phyloP scores from a whole-genome alignment of 116 monocot species.

The Posidonia oceanica region DNA sequence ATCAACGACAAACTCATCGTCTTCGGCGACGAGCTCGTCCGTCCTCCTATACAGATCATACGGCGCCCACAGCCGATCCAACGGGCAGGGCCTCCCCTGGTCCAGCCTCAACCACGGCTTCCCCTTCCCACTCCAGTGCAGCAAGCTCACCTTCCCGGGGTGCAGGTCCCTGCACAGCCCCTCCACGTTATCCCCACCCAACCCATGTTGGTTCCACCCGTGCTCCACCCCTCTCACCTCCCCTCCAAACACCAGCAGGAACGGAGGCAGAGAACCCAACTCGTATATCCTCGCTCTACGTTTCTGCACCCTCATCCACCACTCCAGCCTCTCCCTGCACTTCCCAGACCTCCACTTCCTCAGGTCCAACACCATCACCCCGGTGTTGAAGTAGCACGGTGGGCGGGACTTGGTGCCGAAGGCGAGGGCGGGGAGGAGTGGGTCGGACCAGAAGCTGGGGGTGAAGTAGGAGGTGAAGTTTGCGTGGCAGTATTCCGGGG shows the following conservation, averaged over 20 bases:
- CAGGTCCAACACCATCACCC: conserved; percentile 23
- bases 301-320: conserved; percentile 8
- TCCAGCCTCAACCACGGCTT: conserved; percentile 21
- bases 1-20: too few relatives aligned
- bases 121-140: conserved; percentile 25
- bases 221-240: conserved; percentile 13
- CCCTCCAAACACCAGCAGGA: conserved; percentile 19
- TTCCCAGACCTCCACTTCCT: conserved; percentile 9
- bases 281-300: conserved; percentile 15
- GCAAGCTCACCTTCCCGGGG: conserved; percentile 6
- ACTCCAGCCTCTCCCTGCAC: conserved; percentile 13
- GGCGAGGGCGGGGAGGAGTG: background rate
- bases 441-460: conserved; percentile 25
- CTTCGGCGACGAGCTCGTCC: too few relatives aligned
- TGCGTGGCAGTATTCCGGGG: conserved; percentile 79
- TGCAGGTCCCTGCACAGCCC: conserved; percentile 17
- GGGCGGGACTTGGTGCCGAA: background rate
- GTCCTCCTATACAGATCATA: conserved; percentile 9
- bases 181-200: conserved; percentile 17
- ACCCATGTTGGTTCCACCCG: conserved; percentile 23
- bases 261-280: conserved; percentile 20
- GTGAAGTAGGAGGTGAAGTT: conserved; percentile 86
- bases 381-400: conserved; percentile 24
- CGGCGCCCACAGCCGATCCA: conserved; percentile 17
- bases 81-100: conserved; percentile 6